Percentiles rank a stretch among this genome's conserved stretches.
Evolutionary conservation across 2,329 filamentous ascomycete genomes (phyloP).

Genomic region (Neopestalotiopsis clavispora): DNA sequence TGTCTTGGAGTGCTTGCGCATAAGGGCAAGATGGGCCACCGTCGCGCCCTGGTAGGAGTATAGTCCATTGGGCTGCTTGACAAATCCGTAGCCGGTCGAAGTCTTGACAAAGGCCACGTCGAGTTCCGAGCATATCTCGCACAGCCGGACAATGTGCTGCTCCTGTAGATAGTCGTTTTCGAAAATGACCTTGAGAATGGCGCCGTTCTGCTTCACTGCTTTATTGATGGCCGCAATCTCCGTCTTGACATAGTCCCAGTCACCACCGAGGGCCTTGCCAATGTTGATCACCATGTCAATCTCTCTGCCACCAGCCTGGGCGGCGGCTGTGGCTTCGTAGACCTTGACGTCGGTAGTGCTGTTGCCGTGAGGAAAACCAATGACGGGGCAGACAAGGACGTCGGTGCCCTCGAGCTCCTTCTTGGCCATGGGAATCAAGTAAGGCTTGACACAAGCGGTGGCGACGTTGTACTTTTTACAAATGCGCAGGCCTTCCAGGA

Average conservation of each 20-base stretch:
- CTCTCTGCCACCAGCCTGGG: conserved; percentile 53
- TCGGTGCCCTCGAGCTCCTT: conserved; percentile 50
- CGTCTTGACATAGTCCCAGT: conserved; percentile 60
- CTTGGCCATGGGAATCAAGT: conserved; percentile 53
- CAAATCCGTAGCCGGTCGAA: conserved; percentile 64
- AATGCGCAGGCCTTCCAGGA: conserved; percentile 53
- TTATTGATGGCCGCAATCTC: conserved; percentile 58
- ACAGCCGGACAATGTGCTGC: conserved; percentile 55
- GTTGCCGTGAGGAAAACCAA: conserved; percentile 66
- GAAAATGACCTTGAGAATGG: conserved; percentile 64
- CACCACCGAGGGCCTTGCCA: conserved; percentile 59
- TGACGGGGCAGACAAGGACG: conserved; percentile 60
- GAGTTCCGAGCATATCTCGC: conserved; percentile 56
- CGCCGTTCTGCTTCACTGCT: conserved; percentile 47
- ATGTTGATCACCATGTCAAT: conserved; percentile 68
- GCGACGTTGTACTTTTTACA: conserved; percentile 54
- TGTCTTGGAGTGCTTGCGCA: conserved; percentile 49
- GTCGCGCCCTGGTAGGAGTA: conserved; percentile 62
- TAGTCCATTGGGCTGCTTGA: conserved; percentile 55
- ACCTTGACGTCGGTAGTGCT: conserved; percentile 59
- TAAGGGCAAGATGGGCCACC: conserved; percentile 54
- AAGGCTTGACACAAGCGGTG: conserved; percentile 64
- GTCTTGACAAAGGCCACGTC: conserved; percentile 65
- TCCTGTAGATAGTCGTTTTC: conserved; percentile 62
- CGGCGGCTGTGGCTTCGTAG: conserved; percentile 54